Percentiles rank a stretch among this genome's conserved stretches.
Conservation (phyloP, 768 basidiomycete genomes). For the Tremella yokohamensis region DNA sequence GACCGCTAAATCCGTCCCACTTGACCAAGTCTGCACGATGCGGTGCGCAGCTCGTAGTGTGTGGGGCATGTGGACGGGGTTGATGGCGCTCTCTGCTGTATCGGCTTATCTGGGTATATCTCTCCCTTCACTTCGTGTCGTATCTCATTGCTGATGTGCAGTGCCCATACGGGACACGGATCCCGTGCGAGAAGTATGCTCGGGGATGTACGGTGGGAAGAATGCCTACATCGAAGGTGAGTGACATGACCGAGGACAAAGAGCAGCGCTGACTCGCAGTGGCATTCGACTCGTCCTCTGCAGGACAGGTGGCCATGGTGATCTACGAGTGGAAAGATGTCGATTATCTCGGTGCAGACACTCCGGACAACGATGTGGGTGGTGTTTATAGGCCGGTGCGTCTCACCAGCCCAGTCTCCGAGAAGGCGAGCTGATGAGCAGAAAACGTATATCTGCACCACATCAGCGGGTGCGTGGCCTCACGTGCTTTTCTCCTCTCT, state of each 20-base stretch:
- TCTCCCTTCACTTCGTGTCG: too few species aligned
- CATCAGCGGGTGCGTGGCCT: constrained; percentile 51
- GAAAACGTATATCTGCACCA: constrained; percentile 93
- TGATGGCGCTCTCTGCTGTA: too few species aligned
- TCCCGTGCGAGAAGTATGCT: constrained; percentile 84
- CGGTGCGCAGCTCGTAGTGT: too few species aligned
- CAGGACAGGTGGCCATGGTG: constrained; percentile 87
- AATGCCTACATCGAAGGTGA: constrained; percentile 65
- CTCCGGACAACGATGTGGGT: constrained; percentile 38
- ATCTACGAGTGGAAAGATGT: constrained; percentile 95
- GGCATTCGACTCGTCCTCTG: constrained; percentile 70
- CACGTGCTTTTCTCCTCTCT: background rate
- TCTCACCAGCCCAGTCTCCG: constrained; percentile 21
- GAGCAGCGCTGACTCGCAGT: constrained; percentile 52
- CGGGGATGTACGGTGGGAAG: constrained; percentile 84
- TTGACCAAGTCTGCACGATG: too few species aligned
- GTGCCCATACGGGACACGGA: constrained; percentile 66
- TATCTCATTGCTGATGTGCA: constrained; percentile 9
- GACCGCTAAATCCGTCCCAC: too few species aligned
- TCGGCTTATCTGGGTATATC: too few species aligned
- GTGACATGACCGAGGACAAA: constrained; percentile 10
- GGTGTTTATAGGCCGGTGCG: constrained; percentile 33
- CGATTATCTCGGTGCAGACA: constrained; percentile 65
- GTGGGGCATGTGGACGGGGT: too few species aligned
- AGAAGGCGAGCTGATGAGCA: constrained; percentile 48